phyloP scores from a whole-genome alignment of 2,329 filamentous ascomycete genomes.

The Colletotrichum destructivum region DNA sequence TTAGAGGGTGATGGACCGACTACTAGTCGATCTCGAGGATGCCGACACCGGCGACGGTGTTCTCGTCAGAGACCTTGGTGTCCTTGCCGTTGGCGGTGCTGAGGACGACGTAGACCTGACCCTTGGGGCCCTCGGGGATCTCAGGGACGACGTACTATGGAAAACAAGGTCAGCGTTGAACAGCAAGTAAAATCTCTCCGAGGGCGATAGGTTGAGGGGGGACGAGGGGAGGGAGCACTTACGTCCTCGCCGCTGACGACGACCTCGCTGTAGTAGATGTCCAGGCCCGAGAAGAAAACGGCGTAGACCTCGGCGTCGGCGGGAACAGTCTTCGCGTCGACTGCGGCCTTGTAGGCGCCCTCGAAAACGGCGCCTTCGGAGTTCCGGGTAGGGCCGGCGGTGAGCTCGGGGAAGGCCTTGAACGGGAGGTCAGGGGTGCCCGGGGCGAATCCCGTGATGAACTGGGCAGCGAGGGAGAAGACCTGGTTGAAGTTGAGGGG shows the following conservation, averaged over 20 bases:
- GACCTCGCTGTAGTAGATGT: slow-evolving; percentile 43
- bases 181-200: slow-evolving; percentile 31
- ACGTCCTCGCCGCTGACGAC: slow-evolving; percentile 33
- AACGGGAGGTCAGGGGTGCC: slow-evolving; percentile 71
- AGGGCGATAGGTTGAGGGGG: slow-evolving; percentile 42
- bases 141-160: slow-evolving; percentile 44
- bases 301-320: slow-evolving; percentile 47
- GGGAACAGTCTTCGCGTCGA: slow-evolving; percentile 34
- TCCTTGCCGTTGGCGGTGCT: slow-evolving; percentile 52
- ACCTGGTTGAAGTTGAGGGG: slow-evolving; percentile 72
- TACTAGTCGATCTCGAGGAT: slow-evolving; percentile 49
- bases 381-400: slow-evolving; percentile 47
- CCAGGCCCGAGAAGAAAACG: slow-evolving; percentile 51
- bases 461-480: slow-evolving; percentile 75
- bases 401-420: slow-evolving; percentile 70
- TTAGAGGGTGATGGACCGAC: neutral
- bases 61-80: slow-evolving; percentile 52
- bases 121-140: slow-evolving; percentile 50
- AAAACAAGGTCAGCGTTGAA: slow-evolving; percentile 19
- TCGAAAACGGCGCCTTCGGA: slow-evolving; percentile 47
- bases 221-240: slow-evolving; percentile 44
- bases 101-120: slow-evolving; percentile 59
- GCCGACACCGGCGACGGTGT: slow-evolving; percentile 55
- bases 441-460: slow-evolving; percentile 71
- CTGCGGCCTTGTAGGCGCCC: slow-evolving; percentile 43